Conservation (phyloP, 148 eudicot genomes). For the Persicaria tinctoria region DNA sequence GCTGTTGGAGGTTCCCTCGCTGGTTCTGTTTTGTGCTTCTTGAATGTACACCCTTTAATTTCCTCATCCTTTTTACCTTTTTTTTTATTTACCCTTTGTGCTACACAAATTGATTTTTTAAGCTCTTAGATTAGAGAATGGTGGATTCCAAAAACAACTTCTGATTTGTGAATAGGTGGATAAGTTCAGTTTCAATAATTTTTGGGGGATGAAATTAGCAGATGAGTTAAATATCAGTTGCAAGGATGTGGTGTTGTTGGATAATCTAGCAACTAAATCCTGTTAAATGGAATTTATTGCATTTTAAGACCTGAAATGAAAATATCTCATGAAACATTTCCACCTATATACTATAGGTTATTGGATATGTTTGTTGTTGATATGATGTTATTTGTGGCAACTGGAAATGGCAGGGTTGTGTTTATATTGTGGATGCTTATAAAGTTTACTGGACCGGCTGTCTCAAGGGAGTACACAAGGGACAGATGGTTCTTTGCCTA, state of each 20-base stretch:
- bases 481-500: constrained; percentile 77
- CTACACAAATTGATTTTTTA: neutral
- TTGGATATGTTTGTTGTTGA: neutral
- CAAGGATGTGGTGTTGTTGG: no score
- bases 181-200: no score
- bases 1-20: constrained; percentile 81
- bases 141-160: neutral
- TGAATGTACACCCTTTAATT: constrained; percentile 45
- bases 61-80: neutral
- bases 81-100: neutral
- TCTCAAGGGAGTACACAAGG: constrained; percentile 80
- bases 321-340: no score
- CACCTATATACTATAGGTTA: no score
- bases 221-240: no score
- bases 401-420: constrained; percentile 62
- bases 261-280: no score
- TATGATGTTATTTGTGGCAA: neutral
- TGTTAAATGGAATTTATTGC: no score
- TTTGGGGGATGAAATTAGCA: no score
- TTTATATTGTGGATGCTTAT: constrained; percentile 76
- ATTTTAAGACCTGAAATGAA: no score
- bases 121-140: neutral
- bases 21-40: constrained; percentile 84
- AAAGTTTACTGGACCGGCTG: constrained; percentile 71
- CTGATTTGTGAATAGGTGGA: no score